Base-by-base conservation (phyloP, 179 eudicot species). In the Beta corolliflora region DNA sequence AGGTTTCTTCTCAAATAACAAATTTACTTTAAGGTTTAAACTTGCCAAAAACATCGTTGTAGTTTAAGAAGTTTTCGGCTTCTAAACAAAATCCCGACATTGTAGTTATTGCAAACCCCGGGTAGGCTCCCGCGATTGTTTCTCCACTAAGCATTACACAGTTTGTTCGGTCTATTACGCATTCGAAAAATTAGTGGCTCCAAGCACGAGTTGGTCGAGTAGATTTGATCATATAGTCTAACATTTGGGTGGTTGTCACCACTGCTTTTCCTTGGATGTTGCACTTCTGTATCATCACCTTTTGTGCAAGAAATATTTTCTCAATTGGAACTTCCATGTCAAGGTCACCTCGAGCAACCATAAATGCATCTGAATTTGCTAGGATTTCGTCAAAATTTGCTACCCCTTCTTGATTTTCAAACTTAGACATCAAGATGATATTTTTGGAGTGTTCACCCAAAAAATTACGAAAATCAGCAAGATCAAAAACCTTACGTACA, bases 401-500 rank as follows among this genome's bases (percentile, higher is more conserved):
- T 16, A 87, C 86, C 55, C 87, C 89, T 76, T 87, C 87, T 72
- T 87, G 89, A 44, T 84, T 87, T 72, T 87, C 89, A 84, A 87
- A 85, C 89, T 87, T 87, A 15, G 89, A 84, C 89, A 87, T 87
- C 73, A 87, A 50, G 58, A 71, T 76, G 14, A 87, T 87, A 44
- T 73, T 56, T 81, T 87, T 87, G 63, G 85, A 80, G 67, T 87
- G 83, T 25, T 71, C 41, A 53, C 89, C 89, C 44, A 87, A 80
- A 46, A 87, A 82, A 23, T 82, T 59, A 59, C 89, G 81, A 19
- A 87, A 87, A 60, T 68, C 70, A 67, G 82, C 87, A 84, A 87
- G 89, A 73, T 87, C 89, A 79, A 87, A 84, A 4, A 87, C 89
- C 79, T 87, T 87, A 14, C 89, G 87, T n/a, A 87, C 89, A 60